Evolutionary conservation across 2,329 filamentous ascomycete genomes (phyloP).

Genomic region (Periconia sp.): DNA sequence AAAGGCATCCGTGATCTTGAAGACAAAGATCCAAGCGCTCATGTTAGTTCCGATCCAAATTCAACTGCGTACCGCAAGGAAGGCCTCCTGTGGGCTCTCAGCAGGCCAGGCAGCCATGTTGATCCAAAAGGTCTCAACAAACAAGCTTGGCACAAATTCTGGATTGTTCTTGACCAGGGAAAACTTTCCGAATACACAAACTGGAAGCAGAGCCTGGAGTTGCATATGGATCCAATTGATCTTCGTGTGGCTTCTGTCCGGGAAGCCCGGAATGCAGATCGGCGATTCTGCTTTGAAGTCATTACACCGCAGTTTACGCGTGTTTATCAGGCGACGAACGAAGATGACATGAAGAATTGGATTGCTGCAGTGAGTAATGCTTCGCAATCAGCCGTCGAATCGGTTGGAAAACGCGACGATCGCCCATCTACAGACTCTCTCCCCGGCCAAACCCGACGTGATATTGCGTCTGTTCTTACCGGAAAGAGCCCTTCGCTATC

Average conservation of each 20-base stretch:
- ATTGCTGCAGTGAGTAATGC: conserved; percentile 97
- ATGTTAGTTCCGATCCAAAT: conserved; percentile 51
- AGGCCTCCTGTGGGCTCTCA: conserved; percentile 91
- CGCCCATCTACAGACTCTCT: conserved; percentile 55
- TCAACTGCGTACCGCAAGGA: conserved; percentile 78
- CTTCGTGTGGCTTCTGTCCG: conserved; percentile 94
- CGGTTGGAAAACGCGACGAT: conserved; percentile 58
- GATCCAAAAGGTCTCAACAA: conserved; percentile 96
- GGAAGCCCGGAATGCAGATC: conserved; percentile 90
- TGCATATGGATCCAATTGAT: conserved; percentile 98
- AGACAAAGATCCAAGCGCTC: conserved; percentile 64
- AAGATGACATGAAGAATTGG: conserved; percentile 98
- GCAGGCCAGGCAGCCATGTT: conserved; percentile 87
- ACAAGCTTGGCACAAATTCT: conserved; percentile 99
- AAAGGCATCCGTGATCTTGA: conserved; percentile 92
- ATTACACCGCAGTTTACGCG: conserved; percentile 96
- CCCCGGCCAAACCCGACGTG: conserved; percentile 65
- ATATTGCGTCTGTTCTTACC: conserved; percentile 90
- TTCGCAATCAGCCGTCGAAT: conserved; percentile 91
- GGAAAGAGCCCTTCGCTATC: conserved; percentile 82
- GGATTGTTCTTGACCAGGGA: conserved; percentile 96
- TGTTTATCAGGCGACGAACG: conserved; percentile 95
- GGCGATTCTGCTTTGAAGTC: conserved; percentile 96
- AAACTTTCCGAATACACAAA: conserved; percentile 98
- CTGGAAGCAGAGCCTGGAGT: conserved; percentile 95